These are phyloP conservation scores for Cutaneotrichosporon sp. DNA, from an alignment of 1,284 basidiomycete genomes.

Conservation along the genomic window DNA sequence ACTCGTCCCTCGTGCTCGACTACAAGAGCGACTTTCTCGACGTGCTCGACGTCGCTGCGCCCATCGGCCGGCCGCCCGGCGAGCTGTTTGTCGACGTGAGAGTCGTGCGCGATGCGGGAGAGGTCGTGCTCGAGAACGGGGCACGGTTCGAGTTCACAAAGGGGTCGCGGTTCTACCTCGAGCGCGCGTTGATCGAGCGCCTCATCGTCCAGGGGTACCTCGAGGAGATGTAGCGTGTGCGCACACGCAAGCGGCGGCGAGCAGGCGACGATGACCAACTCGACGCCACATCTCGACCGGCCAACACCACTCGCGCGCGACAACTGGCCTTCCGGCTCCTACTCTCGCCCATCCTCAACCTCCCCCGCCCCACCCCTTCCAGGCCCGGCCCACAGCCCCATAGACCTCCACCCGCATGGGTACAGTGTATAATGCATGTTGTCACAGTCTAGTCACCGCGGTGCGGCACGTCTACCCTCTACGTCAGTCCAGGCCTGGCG, in stretches of 20 bases:
- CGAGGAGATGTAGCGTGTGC: constrained; percentile 58
- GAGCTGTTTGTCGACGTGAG: constrained; percentile 55
- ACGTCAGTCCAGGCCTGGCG: constrained; percentile 15
- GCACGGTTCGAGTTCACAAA: constrained; percentile 84
- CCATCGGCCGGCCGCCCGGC: constrained; percentile 65
- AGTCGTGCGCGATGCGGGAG: constrained; percentile 74
- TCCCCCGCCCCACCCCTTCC: not conserved
- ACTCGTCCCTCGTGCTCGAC: constrained; percentile 75
- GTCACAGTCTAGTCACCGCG: constrained; percentile 11
- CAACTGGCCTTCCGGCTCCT: not conserved
- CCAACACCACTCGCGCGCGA: no score
- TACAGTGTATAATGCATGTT: constrained; percentile 28
- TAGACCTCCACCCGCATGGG: not conserved
- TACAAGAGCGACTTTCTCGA: constrained; percentile 83
- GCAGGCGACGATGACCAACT: no score
- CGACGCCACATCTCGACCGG: no score
- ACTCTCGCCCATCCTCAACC: not conserved
- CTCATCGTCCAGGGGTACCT: constrained; percentile 89
- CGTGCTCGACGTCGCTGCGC: constrained; percentile 80
- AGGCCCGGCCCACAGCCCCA: not conserved
- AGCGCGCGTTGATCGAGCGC: constrained; percentile 83
- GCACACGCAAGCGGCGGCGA: not conserved
- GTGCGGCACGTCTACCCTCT: constrained; percentile 17
- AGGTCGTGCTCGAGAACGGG: constrained; percentile 78
- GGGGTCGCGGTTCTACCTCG: constrained; percentile 83